phyloP scores from a whole-genome alignment of 2,329 filamentous ascomycete genomes.

The Penicillium vulpinum region DNA sequence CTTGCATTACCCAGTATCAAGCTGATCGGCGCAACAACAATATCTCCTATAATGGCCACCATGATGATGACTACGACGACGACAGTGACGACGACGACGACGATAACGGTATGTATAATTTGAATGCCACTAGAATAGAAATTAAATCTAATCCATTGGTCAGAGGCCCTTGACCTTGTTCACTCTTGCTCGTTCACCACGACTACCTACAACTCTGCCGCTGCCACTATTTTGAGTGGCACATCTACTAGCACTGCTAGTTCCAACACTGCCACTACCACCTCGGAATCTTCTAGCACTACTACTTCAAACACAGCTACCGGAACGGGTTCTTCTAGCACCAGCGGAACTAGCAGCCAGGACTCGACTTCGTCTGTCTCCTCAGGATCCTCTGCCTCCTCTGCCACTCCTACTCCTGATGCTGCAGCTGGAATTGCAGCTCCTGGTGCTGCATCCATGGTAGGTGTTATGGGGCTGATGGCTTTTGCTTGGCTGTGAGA shows the following conservation, averaged over 20 bases:
- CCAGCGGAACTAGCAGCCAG: conserved; percentile 1
- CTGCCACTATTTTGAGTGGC: conserved; percentile 20
- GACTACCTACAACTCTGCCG: conserved; percentile 28
- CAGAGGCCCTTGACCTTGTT: conserved; percentile 36
- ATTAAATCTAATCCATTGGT: conserved; percentile 4
- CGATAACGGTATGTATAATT: conserved; percentile 28
- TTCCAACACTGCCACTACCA: conserved; percentile 5
- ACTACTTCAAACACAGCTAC: conserved; percentile 1
- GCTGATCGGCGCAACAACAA: conserved; percentile 10
- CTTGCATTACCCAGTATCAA: conserved; percentile 32
- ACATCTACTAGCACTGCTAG: conserved; percentile 3
- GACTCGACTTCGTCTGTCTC: neutral
- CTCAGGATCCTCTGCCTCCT: conserved; percentile 5
- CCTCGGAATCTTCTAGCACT: neutral
- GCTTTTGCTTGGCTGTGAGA: conserved; percentile 29
- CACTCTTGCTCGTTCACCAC: conserved; percentile 29
- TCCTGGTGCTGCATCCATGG: conserved; percentile 20
- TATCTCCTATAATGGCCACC: conserved; percentile 10
- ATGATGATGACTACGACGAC: conserved; percentile 20
- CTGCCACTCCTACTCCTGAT: conserved; percentile 15
- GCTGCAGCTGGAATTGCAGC: conserved; percentile 14
- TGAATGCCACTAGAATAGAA: neutral
- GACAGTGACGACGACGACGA: conserved; percentile 16
- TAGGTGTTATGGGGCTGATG: conserved; percentile 25
- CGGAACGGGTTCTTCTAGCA: conserved; percentile 1